Conservation (phyloP, 768 basidiomycete genomes). For the Baorangia bicolor region DNA sequence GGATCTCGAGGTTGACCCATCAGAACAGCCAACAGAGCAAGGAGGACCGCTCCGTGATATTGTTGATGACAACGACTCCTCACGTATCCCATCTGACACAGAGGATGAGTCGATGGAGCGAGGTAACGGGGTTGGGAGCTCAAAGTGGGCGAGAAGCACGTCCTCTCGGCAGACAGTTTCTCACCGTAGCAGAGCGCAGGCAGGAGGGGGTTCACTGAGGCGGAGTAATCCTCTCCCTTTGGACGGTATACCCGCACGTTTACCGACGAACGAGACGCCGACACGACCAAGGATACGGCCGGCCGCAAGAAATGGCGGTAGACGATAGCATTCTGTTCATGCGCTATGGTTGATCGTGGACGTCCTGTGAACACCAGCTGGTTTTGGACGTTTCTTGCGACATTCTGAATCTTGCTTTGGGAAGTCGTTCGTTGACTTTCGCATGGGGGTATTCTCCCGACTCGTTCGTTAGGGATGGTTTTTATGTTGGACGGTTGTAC, state of each 20-base stretch:
- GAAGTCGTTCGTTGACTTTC: not conserved
- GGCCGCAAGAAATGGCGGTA: conserved; percentile 36
- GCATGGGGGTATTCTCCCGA: conserved; percentile 4
- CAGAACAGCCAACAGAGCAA: conserved; percentile 32
- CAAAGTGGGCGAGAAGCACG: conserved; percentile 30
- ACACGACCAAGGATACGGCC: conserved; percentile 57
- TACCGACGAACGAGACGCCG: conserved; percentile 54
- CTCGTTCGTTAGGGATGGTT: conserved; percentile 10
- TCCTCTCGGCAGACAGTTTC: conserved; percentile 17
- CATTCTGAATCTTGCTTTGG: conserved; percentile 1
- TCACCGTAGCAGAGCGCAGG: conserved; percentile 16
- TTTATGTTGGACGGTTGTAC: conserved; percentile 12
- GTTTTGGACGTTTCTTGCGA: conserved; percentile 15
- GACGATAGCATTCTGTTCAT: conserved; percentile 52
- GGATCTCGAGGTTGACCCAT: conserved; percentile 41
- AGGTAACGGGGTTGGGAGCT: conserved; percentile 26
- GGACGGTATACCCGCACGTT: conserved; percentile 35
- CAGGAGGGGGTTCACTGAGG: conserved; percentile 26
- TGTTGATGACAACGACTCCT: conserved; percentile 25
- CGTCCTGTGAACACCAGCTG: not conserved
- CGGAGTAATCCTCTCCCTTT: conserved; percentile 27
- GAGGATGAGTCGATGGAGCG: conserved; percentile 36
- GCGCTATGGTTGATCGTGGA: not conserved
- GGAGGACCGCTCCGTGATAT: conserved; percentile 28
- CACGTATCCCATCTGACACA: conserved; percentile 26